Conservation (phyloP, 2,329 filamentous ascomycete genomes). For the Paramyrothecium roridum region DNA sequence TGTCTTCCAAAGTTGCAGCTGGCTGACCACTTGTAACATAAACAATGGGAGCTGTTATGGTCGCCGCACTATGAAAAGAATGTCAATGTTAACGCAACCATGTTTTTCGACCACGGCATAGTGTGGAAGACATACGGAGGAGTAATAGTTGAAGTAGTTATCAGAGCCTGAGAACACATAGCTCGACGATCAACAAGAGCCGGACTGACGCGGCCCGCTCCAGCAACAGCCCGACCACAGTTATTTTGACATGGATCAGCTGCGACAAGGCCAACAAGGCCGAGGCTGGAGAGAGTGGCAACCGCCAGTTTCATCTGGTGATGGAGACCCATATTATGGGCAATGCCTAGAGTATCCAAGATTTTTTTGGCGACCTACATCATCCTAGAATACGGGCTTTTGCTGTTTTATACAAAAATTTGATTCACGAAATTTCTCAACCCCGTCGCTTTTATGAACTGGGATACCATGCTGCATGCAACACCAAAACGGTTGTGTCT, state of each 20-base stretch:
- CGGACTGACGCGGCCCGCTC: not conserved
- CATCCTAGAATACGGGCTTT: no score
- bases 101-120: not conserved
- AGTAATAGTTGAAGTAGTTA: not conserved
- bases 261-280: not conserved
- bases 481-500: no score
- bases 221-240: not conserved
- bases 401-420: no score
- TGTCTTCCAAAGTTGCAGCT: not conserved
- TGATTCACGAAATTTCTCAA: no score
- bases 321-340: no score
- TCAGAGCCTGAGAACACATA: not conserved
- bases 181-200: not conserved
- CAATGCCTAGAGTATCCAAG: no score
- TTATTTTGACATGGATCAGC: not conserved
- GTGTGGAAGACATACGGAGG: not conserved
- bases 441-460: no score
- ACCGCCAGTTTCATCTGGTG: no score
- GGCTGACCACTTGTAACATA: not conserved
- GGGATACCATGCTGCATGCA: no score
- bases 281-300: not conserved
- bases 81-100: not conserved
- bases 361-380: no score
- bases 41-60: not conserved
- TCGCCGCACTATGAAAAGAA: not conserved